These are phyloP conservation scores for Blastocladiella britannica DNA, from an alignment of 192 early-diverging fungal species.

Conservation along the genomic window DNA sequence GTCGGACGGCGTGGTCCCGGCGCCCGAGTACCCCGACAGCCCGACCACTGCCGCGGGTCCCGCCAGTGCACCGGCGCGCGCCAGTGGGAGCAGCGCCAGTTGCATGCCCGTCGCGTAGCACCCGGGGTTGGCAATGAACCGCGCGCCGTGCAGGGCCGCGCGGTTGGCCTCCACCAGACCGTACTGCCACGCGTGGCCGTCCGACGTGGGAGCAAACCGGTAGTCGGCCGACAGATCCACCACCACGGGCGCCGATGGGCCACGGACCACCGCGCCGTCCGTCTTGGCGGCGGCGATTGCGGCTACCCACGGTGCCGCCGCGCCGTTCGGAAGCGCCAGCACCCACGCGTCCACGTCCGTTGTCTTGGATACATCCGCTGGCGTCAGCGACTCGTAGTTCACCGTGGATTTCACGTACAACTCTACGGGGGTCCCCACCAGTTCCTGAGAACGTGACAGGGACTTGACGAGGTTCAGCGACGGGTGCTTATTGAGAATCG, in stretches of 20 bases:
- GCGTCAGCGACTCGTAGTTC: conserved; percentile 60
- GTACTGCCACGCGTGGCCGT: conserved; percentile 57
- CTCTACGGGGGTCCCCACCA: conserved; percentile 64
- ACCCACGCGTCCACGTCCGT: conserved; percentile 86
- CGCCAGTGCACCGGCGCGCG: conserved; percentile 14
- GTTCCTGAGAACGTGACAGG: conserved; percentile 59
- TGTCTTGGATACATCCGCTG: conserved; percentile 34
- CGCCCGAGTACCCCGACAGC: conserved; percentile 95
- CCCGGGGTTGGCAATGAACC: conserved; percentile 81
- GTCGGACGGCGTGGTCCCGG: conserved; percentile 86
- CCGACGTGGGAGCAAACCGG: conserved; percentile 50
- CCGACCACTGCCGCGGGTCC: conserved; percentile 65
- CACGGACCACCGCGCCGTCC: conserved; percentile 19
- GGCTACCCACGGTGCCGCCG: conserved; percentile 81
- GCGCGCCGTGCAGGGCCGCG: conserved; percentile 30
- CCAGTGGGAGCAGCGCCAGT: conserved; percentile 63
- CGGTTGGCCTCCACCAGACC: conserved; percentile 65
- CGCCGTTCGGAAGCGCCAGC: conserved; percentile 84
- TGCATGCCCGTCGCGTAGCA: conserved; percentile 98
- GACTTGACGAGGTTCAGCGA: conserved; percentile 66
- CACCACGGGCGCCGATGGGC: conserved; percentile 40
- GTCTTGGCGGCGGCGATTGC: conserved; percentile 26
- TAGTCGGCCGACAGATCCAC: conserved; percentile 85
- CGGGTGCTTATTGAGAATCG: conserved; percentile 71
- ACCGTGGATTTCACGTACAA: conserved; percentile 48